phyloP scores from a whole-genome alignment of 1,284 basidiomycete genomes.

The Pterulicium gracile region DNA sequence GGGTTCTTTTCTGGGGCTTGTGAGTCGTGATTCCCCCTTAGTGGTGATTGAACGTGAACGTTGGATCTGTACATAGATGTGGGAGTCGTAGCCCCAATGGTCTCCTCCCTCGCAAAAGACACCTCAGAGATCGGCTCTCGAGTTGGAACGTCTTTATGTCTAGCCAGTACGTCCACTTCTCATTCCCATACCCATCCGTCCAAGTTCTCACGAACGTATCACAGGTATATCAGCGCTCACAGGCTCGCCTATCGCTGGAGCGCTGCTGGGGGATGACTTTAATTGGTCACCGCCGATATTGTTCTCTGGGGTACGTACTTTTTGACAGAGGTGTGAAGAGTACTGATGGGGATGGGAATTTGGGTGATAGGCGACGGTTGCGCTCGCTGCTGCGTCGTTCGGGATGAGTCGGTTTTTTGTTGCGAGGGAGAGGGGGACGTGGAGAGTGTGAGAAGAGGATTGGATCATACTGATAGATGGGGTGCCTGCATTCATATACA shows the following conservation, averaged over 20 bases:
- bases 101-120: slow-evolving; percentile 21
- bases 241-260: slow-evolving; percentile 25
- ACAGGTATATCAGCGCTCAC: slow-evolving; percentile 1
- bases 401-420: neutral
- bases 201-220: slow-evolving; percentile 8
- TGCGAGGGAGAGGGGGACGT: neutral
- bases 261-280: slow-evolving; percentile 20
- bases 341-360: too few species aligned
- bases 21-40: slow-evolving; percentile 11
- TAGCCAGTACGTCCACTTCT: slow-evolving; percentile 21
- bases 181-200: neutral
- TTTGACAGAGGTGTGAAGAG: too few species aligned
- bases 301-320: slow-evolving; percentile 16
- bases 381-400: neutral
- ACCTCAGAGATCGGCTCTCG: slow-evolving; percentile 30
- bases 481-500: too few species aligned
- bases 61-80: slow-evolving; percentile 7
- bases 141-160: slow-evolving; percentile 28
- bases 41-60: neutral
- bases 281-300: slow-evolving; percentile 24
- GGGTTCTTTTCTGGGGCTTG: slow-evolving; percentile 40
- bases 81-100: slow-evolving; percentile 10
- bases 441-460: too few species aligned
- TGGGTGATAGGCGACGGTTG: neutral
- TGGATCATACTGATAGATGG: too few species aligned